Conservation (phyloP, 345 rosid species). For the Eucalyptus sp. region DNA sequence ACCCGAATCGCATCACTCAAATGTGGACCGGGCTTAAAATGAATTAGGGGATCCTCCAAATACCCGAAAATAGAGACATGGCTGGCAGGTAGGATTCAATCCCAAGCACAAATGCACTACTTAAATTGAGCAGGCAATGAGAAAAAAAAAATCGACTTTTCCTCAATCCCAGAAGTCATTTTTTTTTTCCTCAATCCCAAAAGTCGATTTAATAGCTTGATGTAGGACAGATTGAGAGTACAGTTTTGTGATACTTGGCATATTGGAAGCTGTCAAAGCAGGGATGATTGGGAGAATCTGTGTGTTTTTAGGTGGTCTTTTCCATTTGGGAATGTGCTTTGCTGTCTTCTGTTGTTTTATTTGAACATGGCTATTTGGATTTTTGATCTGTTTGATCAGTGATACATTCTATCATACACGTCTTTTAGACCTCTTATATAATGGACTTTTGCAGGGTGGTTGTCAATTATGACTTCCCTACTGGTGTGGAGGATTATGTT, state of each 20-base stretch:
- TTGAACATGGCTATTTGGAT: neutral
- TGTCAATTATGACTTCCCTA: slow-evolving; percentile 90
- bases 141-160: neutral
- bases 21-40: neutral
- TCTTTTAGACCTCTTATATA: neutral
- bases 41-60: neutral
- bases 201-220: neutral
- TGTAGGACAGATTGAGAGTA: neutral
- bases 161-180: neutral
- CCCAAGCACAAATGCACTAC: neutral
- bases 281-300: neutral
- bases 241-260: neutral
- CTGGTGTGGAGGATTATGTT: slow-evolving; percentile 96
- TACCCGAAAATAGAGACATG: neutral
- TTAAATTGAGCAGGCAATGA: neutral
- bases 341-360: neutral
- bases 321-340: neutral
- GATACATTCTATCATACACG: neutral
- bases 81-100: neutral
- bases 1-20: neutral
- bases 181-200: too few relatives aligned
- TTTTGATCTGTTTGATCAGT: neutral
- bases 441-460: slow-evolving; percentile 49
- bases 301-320: neutral
- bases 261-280: neutral